phyloP scores from a whole-genome alignment of 208 protist genomes.

The Leishmania turanica region DNA sequence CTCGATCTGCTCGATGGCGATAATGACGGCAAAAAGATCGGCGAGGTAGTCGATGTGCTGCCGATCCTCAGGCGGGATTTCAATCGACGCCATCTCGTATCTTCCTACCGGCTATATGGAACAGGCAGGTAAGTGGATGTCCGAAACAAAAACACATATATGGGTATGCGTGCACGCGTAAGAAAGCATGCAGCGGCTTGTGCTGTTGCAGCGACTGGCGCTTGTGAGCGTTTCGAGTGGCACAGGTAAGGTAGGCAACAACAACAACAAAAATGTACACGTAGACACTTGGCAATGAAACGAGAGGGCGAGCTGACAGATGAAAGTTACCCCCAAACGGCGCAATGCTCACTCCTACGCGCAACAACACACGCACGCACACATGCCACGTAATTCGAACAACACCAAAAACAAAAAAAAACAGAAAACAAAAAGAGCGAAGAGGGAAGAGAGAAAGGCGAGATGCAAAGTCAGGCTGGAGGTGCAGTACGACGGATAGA shows the following conservation, averaged over 20 bases:
- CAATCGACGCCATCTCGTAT: conserved; percentile 23
- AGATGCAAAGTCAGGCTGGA: background rate
- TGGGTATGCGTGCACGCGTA: background rate
- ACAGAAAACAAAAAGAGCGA: background rate
- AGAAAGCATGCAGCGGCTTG: no score
- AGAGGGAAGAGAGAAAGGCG: background rate
- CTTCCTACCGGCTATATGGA: background rate
- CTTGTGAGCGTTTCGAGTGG: no score
- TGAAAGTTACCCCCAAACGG: background rate
- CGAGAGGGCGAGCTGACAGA: no score
- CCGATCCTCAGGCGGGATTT: conserved; percentile 63
- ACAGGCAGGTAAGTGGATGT: background rate
- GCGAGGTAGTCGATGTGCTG: conserved; percentile 94
- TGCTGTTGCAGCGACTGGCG: background rate
- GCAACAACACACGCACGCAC: background rate
- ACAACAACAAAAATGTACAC: background rate
- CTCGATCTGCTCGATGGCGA: conserved; percentile 95
- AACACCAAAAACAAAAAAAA: background rate
- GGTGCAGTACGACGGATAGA: background rate
- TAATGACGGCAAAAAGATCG: conserved; percentile 94
- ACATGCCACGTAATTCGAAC: background rate
- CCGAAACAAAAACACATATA: background rate
- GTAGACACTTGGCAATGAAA: no score
- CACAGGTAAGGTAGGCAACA: background rate
- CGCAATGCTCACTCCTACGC: background rate